A percentile compares a stretch with the other conserved stretches of the same genome.
These are phyloP conservation scores for Lachnellula suecica DNA, from an alignment of 2,329 filamentous ascomycete species.

Conservation along the genomic window DNA sequence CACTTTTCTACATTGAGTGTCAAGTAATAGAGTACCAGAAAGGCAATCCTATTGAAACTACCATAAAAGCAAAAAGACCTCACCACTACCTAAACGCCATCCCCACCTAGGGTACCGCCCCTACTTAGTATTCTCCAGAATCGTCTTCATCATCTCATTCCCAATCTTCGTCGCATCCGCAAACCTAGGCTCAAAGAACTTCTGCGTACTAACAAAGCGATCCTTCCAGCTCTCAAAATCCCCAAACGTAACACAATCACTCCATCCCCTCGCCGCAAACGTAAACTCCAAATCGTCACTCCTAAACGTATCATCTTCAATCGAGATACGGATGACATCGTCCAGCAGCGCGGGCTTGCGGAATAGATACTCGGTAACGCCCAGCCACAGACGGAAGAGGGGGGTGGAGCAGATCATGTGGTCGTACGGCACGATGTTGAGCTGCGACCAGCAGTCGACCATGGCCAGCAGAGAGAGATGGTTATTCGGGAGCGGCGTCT, in stretches of 20 bases:
- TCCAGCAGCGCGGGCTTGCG: constrained; percentile 78
- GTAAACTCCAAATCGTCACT: constrained; percentile 96
- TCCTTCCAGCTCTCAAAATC: constrained; percentile 93
- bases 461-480: constrained; percentile 92
- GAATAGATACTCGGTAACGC: constrained; percentile 96
- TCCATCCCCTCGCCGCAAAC: constrained; percentile 94
- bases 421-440: constrained; percentile 93
- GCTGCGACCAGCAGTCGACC: constrained; percentile 96
- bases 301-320: constrained; percentile 89
- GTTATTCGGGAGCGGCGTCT: constrained; percentile 74
- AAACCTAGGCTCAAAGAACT: constrained; percentile 89
- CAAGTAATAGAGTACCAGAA: too few species aligned
- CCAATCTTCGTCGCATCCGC: constrained; percentile 83
- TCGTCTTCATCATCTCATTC: constrained; percentile 96
- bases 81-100: constrained; percentile 7
- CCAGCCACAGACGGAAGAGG: constrained; percentile 93
- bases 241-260: constrained; percentile 85
- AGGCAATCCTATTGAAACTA: too few species aligned
- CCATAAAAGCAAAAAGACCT: too few species aligned
- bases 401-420: constrained; percentile 99
- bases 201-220: constrained; percentile 86
- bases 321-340: constrained; percentile 79
- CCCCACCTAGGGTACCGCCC: constrained; percentile 4
- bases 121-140: constrained; percentile 72
- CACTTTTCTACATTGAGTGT: neutral